Percentiles rank a stretch among this genome's conserved stretches.
These are phyloP conservation scores for Pistacia vera DNA, from an alignment of 345 rosid genomes.

Conservation along the genomic window DNA sequence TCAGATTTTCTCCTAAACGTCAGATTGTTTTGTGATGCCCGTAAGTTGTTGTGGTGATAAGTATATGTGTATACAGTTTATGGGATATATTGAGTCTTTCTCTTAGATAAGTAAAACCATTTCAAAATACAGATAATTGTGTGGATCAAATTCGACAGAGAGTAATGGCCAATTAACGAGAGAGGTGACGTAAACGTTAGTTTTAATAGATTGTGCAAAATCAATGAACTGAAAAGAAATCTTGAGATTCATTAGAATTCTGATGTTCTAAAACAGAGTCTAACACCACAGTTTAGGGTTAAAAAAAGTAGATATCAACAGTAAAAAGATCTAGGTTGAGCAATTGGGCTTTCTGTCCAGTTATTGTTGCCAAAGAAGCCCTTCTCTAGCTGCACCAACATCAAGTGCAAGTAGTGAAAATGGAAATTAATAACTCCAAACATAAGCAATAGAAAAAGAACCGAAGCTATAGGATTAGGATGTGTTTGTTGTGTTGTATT, in stretches of 20 bases:
- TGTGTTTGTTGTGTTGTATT: no score
- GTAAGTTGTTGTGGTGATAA: neutral
- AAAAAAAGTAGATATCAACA: neutral
- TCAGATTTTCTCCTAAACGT: neutral
- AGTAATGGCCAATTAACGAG: no score
- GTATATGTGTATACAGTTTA: neutral
- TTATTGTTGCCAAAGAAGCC: neutral
- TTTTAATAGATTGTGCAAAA: neutral
- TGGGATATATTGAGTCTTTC: neutral
- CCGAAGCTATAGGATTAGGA: no score
- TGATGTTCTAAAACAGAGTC: no score
- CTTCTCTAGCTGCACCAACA: conserved; percentile 32
- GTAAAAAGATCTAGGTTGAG: neutral
- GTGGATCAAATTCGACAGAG: no score
- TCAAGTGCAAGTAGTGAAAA: no score
- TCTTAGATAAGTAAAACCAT: no score
- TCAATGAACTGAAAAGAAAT: neutral
- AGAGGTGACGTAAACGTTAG: no score
- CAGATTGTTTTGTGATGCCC: no score
- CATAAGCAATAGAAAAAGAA: no score
- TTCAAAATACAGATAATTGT: no score
- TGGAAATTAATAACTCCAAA: no score
- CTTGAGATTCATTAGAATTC: neutral
- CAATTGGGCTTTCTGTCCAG: neutral
- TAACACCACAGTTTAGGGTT: neutral